A percentile compares a stretch with the other conserved stretches of the same genome.
phyloP scores from a whole-genome alignment of 2,329 filamentous ascomycete genomes.

The Fusarium guadeloupense region DNA sequence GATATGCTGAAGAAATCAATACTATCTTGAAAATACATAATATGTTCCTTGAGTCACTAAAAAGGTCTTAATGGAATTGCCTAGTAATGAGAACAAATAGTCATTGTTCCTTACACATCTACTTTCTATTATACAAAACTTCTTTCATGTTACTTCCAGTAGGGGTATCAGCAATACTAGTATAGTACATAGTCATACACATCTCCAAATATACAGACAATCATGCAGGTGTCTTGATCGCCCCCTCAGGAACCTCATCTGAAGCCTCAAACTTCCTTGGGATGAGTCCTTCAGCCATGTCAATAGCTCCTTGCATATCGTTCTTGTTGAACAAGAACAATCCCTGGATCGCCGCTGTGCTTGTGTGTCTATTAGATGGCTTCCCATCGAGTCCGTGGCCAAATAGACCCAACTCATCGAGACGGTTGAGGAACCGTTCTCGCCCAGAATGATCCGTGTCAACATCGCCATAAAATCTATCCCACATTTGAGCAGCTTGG shows the following conservation, averaged over 20 bases:
- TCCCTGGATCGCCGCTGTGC: conserved; percentile 91
- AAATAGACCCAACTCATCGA: conserved; percentile 77
- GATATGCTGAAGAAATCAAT: too few species aligned
- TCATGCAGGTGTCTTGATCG: conserved; percentile 54
- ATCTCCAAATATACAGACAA: neutral
- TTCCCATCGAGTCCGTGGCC: conserved; percentile 61
- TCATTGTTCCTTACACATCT: neutral
- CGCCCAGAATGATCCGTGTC: conserved; percentile 71
- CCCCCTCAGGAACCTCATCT: conserved; percentile 48
- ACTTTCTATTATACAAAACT: conserved; percentile 10
- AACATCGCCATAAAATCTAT: conserved; percentile 90
- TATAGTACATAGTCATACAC: conserved; percentile 25
- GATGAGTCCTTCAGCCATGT: conserved; percentile 75
- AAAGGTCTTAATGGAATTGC: too few species aligned
- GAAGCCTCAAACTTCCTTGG: conserved; percentile 65
- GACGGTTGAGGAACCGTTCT: conserved; percentile 73
- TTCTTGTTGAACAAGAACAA: conserved; percentile 96
- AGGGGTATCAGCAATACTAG: conserved; percentile 32
- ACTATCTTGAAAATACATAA: too few species aligned
- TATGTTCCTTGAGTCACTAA: too few species aligned
- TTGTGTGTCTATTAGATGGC: conserved; percentile 66
- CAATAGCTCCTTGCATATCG: conserved; percentile 85
- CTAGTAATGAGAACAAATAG: neutral
- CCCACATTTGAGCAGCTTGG: conserved; percentile 90
- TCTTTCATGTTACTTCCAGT: conserved; percentile 7